Conservation (phyloP, 306 rosid species). For the Ochetophila trinervis region DNA sequence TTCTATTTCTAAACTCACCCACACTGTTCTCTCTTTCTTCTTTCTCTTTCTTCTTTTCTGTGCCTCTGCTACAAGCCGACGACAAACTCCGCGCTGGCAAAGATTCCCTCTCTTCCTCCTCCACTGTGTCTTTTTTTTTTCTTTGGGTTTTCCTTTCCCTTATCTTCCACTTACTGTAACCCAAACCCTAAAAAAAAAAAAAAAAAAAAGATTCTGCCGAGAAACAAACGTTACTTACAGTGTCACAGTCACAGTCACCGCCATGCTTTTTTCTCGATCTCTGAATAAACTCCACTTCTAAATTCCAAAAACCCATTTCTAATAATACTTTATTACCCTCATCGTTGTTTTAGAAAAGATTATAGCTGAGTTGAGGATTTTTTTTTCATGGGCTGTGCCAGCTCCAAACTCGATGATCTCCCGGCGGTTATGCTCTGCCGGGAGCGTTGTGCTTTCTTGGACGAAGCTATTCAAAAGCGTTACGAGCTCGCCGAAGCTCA, state of each 20-base stretch:
- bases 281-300: not conserved
- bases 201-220: constrained; percentile 9
- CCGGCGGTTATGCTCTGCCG: constrained; percentile 92
- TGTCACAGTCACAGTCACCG: not conserved
- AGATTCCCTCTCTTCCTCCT: constrained; percentile 50
- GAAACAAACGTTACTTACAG: constrained; percentile 8
- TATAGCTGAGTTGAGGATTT: not conserved
- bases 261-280: constrained; percentile 21
- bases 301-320: not conserved
- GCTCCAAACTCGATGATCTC: constrained; percentile 88
- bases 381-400: constrained; percentile 68
- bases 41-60: constrained; percentile 20
- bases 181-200: constrained; percentile 24
- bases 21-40: not conserved
- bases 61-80: constrained; percentile 60
- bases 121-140: not conserved
- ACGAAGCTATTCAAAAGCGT: constrained; percentile 78
- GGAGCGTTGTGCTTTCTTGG: constrained; percentile 58
- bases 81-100: constrained; percentile 85
- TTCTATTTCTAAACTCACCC: not conserved
- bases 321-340: not conserved
- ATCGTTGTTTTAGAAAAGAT: too few species aligned
- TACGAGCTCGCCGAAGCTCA: constrained; percentile 75
- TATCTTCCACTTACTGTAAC: not conserved
- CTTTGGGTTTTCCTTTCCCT: constrained; percentile 4